Conservation (phyloP, 441 rosid species). For the Gossypium davidsonii region DNA sequence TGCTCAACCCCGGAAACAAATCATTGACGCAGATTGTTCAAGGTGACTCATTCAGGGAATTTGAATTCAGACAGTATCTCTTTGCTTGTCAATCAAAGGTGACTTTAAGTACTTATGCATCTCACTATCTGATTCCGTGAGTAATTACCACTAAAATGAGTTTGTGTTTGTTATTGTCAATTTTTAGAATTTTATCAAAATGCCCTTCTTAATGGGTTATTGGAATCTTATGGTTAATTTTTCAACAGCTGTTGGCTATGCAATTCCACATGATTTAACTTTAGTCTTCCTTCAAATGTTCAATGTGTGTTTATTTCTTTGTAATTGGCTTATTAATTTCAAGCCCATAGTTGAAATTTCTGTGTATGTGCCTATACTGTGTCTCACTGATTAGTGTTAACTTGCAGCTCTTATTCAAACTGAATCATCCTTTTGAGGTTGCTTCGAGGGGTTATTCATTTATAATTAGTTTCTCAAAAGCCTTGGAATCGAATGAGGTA, state of each 20-base stretch:
- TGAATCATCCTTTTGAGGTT: slow-evolving; percentile 91
- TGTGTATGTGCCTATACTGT: background rate
- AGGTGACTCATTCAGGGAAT: slow-evolving; percentile 93
- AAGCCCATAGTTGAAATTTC: background rate
- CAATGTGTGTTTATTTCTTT: background rate
- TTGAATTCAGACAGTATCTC: slow-evolving; percentile 91
- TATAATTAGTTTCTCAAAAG: slow-evolving; percentile 72
- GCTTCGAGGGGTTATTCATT: slow-evolving; percentile 90
- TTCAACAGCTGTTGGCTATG: too few species aligned
- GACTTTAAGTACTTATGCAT: background rate
- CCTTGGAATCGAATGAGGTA: slow-evolving; percentile 78
- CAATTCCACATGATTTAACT: background rate
- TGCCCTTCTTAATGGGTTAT: background rate
- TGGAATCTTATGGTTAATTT: background rate
- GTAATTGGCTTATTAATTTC: background rate
- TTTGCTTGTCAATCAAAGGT: slow-evolving; percentile 95
- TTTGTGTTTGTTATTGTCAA: background rate
- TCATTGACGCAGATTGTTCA: slow-evolving; percentile 75
- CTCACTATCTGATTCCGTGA: background rate
- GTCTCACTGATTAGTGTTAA: slow-evolving; percentile 6
- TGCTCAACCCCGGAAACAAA: slow-evolving; percentile 72
- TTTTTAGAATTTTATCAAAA: background rate
- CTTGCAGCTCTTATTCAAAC: slow-evolving; percentile 80
- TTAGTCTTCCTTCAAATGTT: background rate
- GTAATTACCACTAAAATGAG: background rate